These are phyloP conservation scores for Backusella macrospora DNA, from an alignment of 192 early-diverging fungal genomes.

Conservation along the genomic window DNA sequence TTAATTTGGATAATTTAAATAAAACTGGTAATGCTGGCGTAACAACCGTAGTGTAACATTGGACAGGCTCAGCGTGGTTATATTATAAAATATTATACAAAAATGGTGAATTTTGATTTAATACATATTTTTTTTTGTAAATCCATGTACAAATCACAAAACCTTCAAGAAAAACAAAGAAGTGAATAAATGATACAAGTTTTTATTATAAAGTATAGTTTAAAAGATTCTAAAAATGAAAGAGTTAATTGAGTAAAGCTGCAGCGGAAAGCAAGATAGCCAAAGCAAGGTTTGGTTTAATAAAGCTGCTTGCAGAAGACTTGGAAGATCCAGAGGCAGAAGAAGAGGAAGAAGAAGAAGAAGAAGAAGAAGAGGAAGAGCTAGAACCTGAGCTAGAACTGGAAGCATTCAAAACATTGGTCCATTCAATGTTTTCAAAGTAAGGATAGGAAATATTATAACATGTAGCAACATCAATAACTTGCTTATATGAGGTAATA, in stretches of 20 bases:
- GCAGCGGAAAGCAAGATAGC: not conserved
- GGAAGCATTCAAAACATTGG: not conserved
- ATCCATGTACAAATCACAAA: too few relatives aligned
- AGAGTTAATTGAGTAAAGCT: not conserved
- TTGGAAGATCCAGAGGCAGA: not conserved
- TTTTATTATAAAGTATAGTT: not conserved
- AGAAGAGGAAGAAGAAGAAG: not conserved
- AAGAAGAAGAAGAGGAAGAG: not conserved
- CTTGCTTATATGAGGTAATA: conserved; percentile 34
- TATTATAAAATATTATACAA: too few relatives aligned
- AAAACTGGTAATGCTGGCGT: not conserved
- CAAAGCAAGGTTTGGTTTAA: not conserved
- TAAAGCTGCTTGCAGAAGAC: not conserved
- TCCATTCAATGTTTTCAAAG: conserved; percentile 31
- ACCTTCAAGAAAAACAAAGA: too few relatives aligned
- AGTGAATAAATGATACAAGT: not conserved
- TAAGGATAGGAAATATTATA: conserved; percentile 43
- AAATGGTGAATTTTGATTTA: too few relatives aligned
- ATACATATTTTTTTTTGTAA: too few relatives aligned
- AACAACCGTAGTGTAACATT: not conserved
- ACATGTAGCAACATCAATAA: conserved; percentile 38
- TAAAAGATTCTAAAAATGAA: not conserved
- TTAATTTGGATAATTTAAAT: conserved; percentile 3
- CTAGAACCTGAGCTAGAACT: not conserved
- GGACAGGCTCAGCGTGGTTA: not conserved